Evolutionary conservation across 345 rosid genomes (phyloP).

Genomic region (Heritiera littoralis): DNA sequence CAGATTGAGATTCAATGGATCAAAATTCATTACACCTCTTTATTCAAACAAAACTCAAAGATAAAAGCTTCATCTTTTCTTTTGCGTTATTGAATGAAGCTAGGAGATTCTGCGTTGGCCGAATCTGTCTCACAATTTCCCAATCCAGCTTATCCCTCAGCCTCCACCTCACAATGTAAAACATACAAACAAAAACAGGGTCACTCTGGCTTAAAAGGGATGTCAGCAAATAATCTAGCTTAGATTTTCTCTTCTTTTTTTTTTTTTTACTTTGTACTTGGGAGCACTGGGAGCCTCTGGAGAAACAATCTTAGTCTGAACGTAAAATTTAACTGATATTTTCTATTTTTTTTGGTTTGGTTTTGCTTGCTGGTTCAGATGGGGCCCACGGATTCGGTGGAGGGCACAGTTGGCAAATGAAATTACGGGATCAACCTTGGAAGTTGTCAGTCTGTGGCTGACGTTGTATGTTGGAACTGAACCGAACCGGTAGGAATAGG

Average conservation of each 20-base stretch:
- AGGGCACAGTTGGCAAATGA: slow-evolving; percentile 24
- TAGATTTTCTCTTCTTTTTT: not conserved
- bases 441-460: slow-evolving; percentile 15
- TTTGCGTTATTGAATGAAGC: not conserved
- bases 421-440: not conserved
- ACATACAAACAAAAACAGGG: not conserved
- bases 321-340: not conserved
- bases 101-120: slow-evolving; percentile 51
- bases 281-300: not conserved
- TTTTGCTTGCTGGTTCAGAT: not conserved
- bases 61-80: not conserved
- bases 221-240: not conserved
- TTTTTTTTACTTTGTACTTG: too few species aligned
- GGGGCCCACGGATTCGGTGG: slow-evolving; percentile 22
- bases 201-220: not conserved
- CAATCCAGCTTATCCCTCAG: slow-evolving; percentile 46
- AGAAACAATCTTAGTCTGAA: not conserved
- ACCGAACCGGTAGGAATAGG: not conserved
- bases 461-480: not conserved
- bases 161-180: slow-evolving; percentile 8
- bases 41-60: slow-evolving; percentile 21
- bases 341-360: not conserved
- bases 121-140: slow-evolving; percentile 57
- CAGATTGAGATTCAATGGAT: slow-evolving; percentile 80
- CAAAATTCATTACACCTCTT: slow-evolving; percentile 31